Evolutionary conservation across 1,284 basidiomycete genomes (phyloP).

Genomic region (Trichosporon sp.): DNA sequence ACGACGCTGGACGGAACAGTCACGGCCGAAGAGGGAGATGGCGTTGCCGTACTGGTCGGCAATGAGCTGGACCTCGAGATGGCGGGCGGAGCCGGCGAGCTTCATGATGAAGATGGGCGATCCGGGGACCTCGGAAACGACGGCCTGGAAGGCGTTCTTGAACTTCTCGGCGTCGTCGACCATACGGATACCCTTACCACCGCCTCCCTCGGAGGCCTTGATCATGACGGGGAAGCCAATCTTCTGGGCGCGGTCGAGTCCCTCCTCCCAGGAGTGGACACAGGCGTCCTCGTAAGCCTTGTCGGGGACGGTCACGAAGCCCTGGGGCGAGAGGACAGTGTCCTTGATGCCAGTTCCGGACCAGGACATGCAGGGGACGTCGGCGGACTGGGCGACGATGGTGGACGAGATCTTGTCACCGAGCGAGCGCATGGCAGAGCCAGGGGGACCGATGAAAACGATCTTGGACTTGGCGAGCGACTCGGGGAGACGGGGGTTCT

Average conservation of each 20-base stretch:
- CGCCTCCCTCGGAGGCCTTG: constrained; percentile 98
- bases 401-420: constrained; percentile 99
- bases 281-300: constrained; percentile 88
- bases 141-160: constrained; percentile 91
- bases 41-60: constrained; percentile 99
- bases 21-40: constrained; percentile 97
- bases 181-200: constrained; percentile 97
- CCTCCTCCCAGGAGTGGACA: constrained; percentile 86
- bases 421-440: constrained; percentile 97
- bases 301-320: constrained; percentile 93
- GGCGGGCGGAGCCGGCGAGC: constrained; percentile 93
- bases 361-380: constrained; percentile 99
- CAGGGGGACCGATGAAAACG: constrained; percentile 98
- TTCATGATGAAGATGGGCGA: constrained; percentile 99
- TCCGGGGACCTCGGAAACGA: constrained; percentile 94
- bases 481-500: constrained; percentile 98
- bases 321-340: constrained; percentile 79
- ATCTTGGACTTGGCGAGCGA: constrained; percentile 90
- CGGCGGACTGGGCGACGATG: constrained; percentile 94
- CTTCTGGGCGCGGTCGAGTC: constrained; percentile 76
- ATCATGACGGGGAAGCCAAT: constrained; percentile 99
- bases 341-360: constrained; percentile 93
- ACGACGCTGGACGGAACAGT: constrained; percentile 98
- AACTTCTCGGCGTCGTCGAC: constrained; percentile 84
- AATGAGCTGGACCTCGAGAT: constrained; percentile 96